phyloP scores from a whole-genome alignment of 495 filamentous ascomycete species.

The Parachaetomium inaequale region DNA sequence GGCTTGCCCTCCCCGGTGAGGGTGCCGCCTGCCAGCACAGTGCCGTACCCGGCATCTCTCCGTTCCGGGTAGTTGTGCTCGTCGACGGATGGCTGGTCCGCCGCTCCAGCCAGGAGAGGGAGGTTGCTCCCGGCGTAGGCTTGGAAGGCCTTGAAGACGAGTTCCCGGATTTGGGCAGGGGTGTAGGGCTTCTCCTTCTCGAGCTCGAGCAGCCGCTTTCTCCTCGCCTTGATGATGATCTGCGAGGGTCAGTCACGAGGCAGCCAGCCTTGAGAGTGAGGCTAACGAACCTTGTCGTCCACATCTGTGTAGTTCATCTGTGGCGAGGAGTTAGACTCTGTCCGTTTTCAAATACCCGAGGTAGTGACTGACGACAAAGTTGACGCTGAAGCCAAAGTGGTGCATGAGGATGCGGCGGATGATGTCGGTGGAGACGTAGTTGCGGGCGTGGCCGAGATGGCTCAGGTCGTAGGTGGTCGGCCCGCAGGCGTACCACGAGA shows the following conservation, averaged over 20 bases:
- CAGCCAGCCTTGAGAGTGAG: no score
- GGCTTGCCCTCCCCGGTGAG: slow-evolving; percentile 57
- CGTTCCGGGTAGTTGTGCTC: slow-evolving; percentile 53
- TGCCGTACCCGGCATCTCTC: slow-evolving; percentile 59
- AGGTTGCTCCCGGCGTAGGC: slow-evolving; percentile 77
- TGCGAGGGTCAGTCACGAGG: slow-evolving; percentile 25
- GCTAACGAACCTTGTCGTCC: slow-evolving; percentile 72
- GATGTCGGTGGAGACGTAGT: slow-evolving; percentile 94
- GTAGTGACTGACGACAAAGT: slow-evolving; percentile 58
- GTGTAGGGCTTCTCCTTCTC: slow-evolving; percentile 46
- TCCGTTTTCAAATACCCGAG: not conserved
- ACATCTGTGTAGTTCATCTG: slow-evolving; percentile 89
- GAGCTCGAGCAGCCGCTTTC: slow-evolving; percentile 69
- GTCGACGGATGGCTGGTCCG: slow-evolving; percentile 32
- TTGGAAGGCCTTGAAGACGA: slow-evolving; percentile 61
- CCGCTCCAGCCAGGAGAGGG: slow-evolving; percentile 51
- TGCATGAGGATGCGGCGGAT: slow-evolving; percentile 80
- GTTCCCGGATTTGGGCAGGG: slow-evolving; percentile 45
- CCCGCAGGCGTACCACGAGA: slow-evolving; percentile 88
- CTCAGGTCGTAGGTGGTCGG: slow-evolving; percentile 92
- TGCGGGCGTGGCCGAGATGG: slow-evolving; percentile 79
- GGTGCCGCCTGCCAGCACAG: slow-evolving; percentile 59
- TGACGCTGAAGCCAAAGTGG: slow-evolving; percentile 81
- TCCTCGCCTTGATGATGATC: slow-evolving; percentile 80
- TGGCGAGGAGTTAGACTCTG: not conserved